Evolutionary conservation across 2,329 filamentous ascomycete genomes (phyloP).

Genomic region (Aureobasidium musti): DNA sequence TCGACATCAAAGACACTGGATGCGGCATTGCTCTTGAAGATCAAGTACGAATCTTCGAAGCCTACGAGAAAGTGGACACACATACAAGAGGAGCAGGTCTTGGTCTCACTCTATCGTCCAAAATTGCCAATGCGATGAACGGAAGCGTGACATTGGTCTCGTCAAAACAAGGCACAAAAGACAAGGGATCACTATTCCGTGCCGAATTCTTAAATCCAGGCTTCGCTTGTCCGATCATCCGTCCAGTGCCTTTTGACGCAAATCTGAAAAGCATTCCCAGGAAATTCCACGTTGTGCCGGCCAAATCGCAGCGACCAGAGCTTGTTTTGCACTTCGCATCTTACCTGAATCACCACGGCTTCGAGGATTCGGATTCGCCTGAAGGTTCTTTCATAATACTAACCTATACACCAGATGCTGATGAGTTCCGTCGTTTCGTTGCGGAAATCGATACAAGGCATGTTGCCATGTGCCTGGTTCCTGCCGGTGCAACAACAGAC

Average conservation of each 20-base stretch:
- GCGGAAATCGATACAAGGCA: constrained; percentile 29
- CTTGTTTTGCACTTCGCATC: constrained; percentile 32
- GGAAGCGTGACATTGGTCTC: constrained; percentile 45
- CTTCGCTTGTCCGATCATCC: constrained; percentile 33
- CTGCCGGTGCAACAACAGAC: constrained; percentile 34
- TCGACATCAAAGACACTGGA: constrained; percentile 51
- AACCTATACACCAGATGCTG: constrained; percentile 36
- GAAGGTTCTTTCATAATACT: constrained; percentile 36
- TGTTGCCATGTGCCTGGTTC: constrained; percentile 40
- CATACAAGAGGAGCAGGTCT: constrained; percentile 48
- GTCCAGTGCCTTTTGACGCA: neutral
- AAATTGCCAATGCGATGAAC: constrained; percentile 47
- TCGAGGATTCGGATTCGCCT: constrained; percentile 21
- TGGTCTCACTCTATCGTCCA: constrained; percentile 48
- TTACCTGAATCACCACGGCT: constrained; percentile 32
- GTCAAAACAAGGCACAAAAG: constrained; percentile 36
- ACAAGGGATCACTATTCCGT: constrained; percentile 48
- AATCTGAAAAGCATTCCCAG: constrained; percentile 8
- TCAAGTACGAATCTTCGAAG: constrained; percentile 47
- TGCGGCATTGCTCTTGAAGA: constrained; percentile 44
- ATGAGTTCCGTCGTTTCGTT: constrained; percentile 32
- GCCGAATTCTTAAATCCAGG: constrained; percentile 39
- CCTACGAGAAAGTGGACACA: constrained; percentile 48
- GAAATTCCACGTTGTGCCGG: constrained; percentile 27
- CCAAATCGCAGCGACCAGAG: constrained; percentile 17